Evolutionary conservation across 164 flowering plant genomes (phyloP).

Genomic region (Kingdonia uniflora): DNA sequence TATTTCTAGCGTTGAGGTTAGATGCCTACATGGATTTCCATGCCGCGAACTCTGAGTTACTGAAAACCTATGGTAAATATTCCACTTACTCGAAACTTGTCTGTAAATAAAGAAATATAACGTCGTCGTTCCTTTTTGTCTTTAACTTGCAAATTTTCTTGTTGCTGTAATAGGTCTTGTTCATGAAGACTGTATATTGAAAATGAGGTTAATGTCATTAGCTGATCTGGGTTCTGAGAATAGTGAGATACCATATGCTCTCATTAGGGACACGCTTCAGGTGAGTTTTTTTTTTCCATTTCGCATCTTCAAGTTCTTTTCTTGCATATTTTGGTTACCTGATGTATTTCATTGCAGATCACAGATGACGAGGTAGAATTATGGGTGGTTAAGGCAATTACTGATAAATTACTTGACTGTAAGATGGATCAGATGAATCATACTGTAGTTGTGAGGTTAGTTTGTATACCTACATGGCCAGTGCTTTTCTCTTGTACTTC

Average conservation of each 20-base stretch:
- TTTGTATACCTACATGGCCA: background rate
- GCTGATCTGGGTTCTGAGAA: conserved; percentile 74
- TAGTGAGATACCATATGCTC: conserved; percentile 61
- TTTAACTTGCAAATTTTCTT: background rate
- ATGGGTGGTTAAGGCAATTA: conserved; percentile 89
- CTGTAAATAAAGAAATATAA: background rate
- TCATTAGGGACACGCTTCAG: conserved; percentile 64
- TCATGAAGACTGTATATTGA: conserved; percentile 83
- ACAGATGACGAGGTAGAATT: conserved; percentile 76
- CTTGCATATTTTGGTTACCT: conserved; percentile 1
- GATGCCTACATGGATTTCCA: conserved; percentile 79
- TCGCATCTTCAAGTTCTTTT: background rate
- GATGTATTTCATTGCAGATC: conserved; percentile 29
- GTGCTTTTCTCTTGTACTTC: background rate
- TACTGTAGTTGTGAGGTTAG: conserved; percentile 67
- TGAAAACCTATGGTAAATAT: conserved; percentile 60
- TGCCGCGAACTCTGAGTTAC: conserved; percentile 53
- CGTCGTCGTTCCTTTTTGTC: background rate
- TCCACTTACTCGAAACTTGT: background rate
- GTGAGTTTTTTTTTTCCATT: conserved; percentile 22
- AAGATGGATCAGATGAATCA: conserved; percentile 97
- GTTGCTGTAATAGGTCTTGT: conserved; percentile 45
- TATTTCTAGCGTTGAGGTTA: conserved; percentile 70
- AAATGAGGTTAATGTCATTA: conserved; percentile 87
- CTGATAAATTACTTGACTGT: conserved; percentile 75